A percentile compares a stretch with the other conserved stretches of the same genome.
Conservation (phyloP, 2,329 filamentous ascomycete species). For the Hypoxylon rubiginosum region DNA sequence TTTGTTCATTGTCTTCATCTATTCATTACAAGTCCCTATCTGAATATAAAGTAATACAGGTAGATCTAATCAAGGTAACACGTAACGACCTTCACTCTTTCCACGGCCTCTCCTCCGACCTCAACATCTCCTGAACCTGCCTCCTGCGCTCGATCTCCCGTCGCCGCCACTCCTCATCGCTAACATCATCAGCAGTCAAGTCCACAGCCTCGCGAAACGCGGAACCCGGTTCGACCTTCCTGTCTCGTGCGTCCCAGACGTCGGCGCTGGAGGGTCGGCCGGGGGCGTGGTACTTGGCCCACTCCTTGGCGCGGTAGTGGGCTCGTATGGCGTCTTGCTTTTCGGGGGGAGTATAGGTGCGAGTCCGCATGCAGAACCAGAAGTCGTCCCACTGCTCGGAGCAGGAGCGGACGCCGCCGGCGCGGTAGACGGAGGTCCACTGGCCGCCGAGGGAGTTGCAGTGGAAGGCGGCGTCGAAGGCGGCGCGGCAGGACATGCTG, state of each 20-base stretch:
- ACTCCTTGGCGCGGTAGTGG: constrained; percentile 76
- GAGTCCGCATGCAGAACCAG: constrained; percentile 96
- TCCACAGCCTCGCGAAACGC: constrained; percentile 61
- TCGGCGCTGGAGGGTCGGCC: constrained; percentile 84
- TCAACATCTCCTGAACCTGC: constrained; percentile 40
- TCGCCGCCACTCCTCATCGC: constrained; percentile 60
- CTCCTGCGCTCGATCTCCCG: constrained; percentile 52
- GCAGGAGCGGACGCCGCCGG: constrained; percentile 82
- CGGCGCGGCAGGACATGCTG: constrained; percentile 87
- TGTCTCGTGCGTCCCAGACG: constrained; percentile 83
- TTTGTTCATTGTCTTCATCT: neutral
- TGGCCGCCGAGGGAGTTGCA: constrained; percentile 93
- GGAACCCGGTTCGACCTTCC: constrained; percentile 65
- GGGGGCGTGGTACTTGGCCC: constrained; percentile 72
- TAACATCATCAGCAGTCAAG: constrained; percentile 52
- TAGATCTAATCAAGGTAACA: too few species aligned
- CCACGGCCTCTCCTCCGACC: too few species aligned
- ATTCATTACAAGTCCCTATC: constrained; percentile 2
- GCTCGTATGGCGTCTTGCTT: constrained; percentile 72
- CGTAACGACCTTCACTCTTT: constrained; percentile 5
- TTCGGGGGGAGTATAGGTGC: constrained; percentile 71
- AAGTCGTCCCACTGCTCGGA: constrained; percentile 91
- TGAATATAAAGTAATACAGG: constrained; percentile 6
- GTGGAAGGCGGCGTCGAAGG: constrained; percentile 94
- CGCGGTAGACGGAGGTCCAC: constrained; percentile 91